Evolutionary conservation across 371 early-diverging fungal genomes (phyloP).

Genomic region (Mortierella sp.): DNA sequence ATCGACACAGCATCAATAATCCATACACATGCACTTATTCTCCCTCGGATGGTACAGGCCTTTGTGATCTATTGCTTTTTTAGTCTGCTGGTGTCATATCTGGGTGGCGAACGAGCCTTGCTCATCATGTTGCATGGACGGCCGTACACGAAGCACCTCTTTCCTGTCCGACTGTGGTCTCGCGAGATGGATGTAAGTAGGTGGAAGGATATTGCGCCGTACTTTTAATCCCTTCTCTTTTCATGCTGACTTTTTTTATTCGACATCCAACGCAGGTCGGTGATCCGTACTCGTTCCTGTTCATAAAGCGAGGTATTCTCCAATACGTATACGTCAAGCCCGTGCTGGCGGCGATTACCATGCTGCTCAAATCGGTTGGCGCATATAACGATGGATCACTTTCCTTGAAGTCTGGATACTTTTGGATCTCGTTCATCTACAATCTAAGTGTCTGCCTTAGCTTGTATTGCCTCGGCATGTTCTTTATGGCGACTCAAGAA

Average conservation of each 20-base stretch:
- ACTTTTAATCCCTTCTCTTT: not conserved
- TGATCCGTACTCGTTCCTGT: slow-evolving; percentile 90
- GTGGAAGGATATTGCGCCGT: not conserved
- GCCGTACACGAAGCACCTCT: slow-evolving; percentile 83
- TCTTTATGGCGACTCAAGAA: slow-evolving; percentile 86
- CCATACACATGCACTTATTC: no score
- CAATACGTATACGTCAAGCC: slow-evolving; percentile 96
- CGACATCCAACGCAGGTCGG: slow-evolving; percentile 64
- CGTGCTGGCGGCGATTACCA: slow-evolving; percentile 80
- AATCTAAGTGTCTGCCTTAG: slow-evolving; percentile 88
- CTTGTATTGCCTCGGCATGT: slow-evolving; percentile 90
- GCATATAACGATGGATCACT: slow-evolving; percentile 88
- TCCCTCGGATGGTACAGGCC: slow-evolving; percentile 66
- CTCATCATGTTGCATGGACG: slow-evolving; percentile 83
- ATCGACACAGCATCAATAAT: no score
- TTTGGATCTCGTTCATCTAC: slow-evolving; percentile 88
- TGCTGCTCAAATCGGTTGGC: slow-evolving; percentile 81
- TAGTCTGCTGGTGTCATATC: slow-evolving; percentile 86
- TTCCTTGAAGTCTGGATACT: slow-evolving; percentile 76
- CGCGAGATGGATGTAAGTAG: slow-evolving; percentile 77
- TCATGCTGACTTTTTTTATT: not conserved
- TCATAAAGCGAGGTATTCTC: slow-evolving; percentile 92
- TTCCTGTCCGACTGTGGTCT: slow-evolving; percentile 84
- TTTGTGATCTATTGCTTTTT: slow-evolving; percentile 98
- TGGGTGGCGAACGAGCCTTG: slow-evolving; percentile 93